Base-by-base conservation (phyloP, 176 grass and related monocot genomes). In the Aegilops sharonensis region DNA sequence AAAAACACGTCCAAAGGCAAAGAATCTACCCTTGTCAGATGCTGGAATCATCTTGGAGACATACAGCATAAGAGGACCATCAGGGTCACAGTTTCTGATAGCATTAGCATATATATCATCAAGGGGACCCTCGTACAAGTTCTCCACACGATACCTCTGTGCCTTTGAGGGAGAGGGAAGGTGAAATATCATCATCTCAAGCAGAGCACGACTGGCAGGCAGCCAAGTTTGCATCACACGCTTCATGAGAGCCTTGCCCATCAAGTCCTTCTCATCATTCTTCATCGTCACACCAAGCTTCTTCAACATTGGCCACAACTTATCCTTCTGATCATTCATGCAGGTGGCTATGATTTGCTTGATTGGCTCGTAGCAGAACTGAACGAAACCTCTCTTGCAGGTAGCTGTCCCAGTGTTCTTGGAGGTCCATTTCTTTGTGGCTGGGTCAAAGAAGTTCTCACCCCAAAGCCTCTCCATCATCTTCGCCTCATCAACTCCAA, bases 1-100 rank as follows among this genome's bases (percentile, higher is more conserved):
- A 9, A 97, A 97, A 18, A 97, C 94, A 77, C 90, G 90, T 5
- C 92, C 93, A 48, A 95, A 95, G 13, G 93, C 93, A 92, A 89
- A 95, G 83, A 97, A 97, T 14, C 94, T 91, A 8, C 92, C 94
- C 75, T 94, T 97, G 43, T 97, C 92, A 78, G 94, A 97, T 37
- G 94, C 91, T 15, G 94, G 94, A 92, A 97, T 97, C 94, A 97
- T 97, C 86, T 97, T 97, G 8, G 94, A 97, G 39, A 97, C 94
- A 52, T 97, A 97, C 27, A 97, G 54, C 92, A 97, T 94, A 79
- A 94, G 94, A 63, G 94, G 92, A 39, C 94, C 94, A 1, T 97
- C 94, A 0, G 94, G 94, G 70, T 97, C 94, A 88, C 94, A 97
- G 76, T 92, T 94, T 15, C 94, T 97, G 40, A 97, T 97, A 35